Evolutionary conservation across 805 yeast genomes (phyloP), one percentile per base, ranked within the genome.

Genomic region (Candida sphagnicola): DNA sequence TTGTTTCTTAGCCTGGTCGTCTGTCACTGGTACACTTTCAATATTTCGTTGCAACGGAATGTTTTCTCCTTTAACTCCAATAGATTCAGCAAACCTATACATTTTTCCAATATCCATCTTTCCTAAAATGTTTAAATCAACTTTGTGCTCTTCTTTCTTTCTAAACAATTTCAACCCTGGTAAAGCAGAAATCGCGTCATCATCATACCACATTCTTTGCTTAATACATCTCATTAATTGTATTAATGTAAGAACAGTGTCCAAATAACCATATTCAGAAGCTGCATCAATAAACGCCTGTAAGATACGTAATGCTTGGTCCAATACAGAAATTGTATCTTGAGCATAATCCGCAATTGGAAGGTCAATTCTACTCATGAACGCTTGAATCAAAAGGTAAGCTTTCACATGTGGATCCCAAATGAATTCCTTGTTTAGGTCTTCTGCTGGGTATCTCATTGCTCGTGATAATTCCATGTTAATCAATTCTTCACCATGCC

Each of bases 281-380:
- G 93, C 80, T 15, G 86, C 87, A 61, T 93, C 99, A 42, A 91
- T 82, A 48, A 77, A 83, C 0, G 98, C 97, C 56, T 93, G 99
- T 38, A 90, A 63, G 45, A 93, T 83, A 75, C 99, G 95, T 53
- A 93, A 68, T 5, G 95, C 80, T 64, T 93, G 99, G 54, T 95
- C 99, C 41, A 93, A 66, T 8, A 93, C 95, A 0, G 97, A 82
- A 11, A 89, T 78, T 0, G 96, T 89, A 60, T 93, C 99, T 56
- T 91, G 98, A 8, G 84, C 72, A 56, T 93, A 93, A 68, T 93
- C 99, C 0, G 95, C 95, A 53, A 93, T 86, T 2, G 98, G 99
- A 34, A 93, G 67, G 42, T 86, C 93, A 4, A 78, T 67, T 34
- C 89, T 64, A 26, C 77, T 65, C 74, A 85, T 77, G 49, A 72